Conservation (phyloP, 140 eudicot species). For the Cichorium intybus region DNA sequence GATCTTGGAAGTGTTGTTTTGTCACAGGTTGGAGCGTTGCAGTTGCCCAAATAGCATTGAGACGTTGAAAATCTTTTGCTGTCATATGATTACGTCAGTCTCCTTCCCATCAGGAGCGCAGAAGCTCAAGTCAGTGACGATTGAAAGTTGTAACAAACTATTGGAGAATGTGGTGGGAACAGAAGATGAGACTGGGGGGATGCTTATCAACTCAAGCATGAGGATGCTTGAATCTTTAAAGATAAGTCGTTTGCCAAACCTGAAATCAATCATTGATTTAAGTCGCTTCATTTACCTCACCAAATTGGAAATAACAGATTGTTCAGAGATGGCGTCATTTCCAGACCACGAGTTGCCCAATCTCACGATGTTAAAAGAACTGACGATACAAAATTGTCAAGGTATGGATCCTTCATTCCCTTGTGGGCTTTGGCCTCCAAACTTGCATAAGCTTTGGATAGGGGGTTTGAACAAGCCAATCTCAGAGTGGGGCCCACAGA, state of each 20-base stretch:
- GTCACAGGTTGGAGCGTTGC: not conserved
- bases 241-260: not conserved
- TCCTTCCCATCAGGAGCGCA: not conserved
- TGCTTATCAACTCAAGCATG: conserved; percentile 2
- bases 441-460: not conserved
- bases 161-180: not conserved
- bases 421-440: not conserved
- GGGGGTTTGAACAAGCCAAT: not conserved
- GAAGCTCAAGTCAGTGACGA: not conserved
- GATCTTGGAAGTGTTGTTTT: not conserved
- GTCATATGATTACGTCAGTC: not conserved
- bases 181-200: not conserved
- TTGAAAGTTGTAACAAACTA: not conserved
- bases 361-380: not conserved
- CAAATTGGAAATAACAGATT: not conserved
- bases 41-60: not conserved
- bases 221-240: not conserved
- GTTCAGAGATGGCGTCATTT: not conserved
- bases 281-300: not conserved
- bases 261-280: not conserved
- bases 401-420: not conserved
- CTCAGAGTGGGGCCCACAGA: conserved; percentile 3
- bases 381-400: not conserved
- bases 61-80: not conserved
- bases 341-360: not conserved